These are phyloP conservation scores for Yamadazyma nakazawae DNA, from an alignment of 805 yeast species.

Conservation along the genomic window DNA sequence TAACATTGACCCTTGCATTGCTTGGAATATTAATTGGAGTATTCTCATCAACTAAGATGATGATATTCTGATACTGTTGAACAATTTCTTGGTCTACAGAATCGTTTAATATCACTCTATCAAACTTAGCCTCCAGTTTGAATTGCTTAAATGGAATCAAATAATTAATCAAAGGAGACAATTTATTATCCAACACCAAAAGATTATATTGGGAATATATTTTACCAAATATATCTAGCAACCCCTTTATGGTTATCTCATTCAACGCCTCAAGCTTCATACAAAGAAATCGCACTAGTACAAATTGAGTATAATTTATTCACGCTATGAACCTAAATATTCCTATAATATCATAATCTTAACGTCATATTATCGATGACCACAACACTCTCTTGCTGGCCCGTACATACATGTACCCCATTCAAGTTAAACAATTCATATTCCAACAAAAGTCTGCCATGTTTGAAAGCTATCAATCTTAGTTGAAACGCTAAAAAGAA, in stretches of 20 bases:
- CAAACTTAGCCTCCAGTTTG: conserved; percentile 49
- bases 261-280: conserved; percentile 6
- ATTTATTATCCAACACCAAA: conserved; percentile 42
- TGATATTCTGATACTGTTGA: conserved; percentile 14
- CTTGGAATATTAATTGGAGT: conserved; percentile 11
- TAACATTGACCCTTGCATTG: conserved; percentile 18
- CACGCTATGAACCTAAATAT: neutral
- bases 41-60: conserved; percentile 10
- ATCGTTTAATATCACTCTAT: conserved; percentile 46
- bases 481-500: conserved; percentile 54
- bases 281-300: neutral
- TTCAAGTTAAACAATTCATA: conserved; percentile 54
- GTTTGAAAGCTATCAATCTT: conserved; percentile 46
- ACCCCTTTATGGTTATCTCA: conserved; percentile 4
- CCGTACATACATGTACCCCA: conserved; percentile 54
- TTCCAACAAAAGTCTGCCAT: conserved; percentile 52
- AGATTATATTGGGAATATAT: conserved; percentile 27
- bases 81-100: conserved; percentile 14
- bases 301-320: neutral
- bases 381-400: conserved; percentile 59
- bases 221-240: conserved; percentile 14
- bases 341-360: neutral
- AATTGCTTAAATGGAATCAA: conserved; percentile 54
- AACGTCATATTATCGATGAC: conserved; percentile 26
- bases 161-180: conserved; percentile 50